These are phyloP conservation scores for Hyphopichia khmerensis DNA, from an alignment of 1,139 yeast species.

Conservation along the genomic window DNA sequence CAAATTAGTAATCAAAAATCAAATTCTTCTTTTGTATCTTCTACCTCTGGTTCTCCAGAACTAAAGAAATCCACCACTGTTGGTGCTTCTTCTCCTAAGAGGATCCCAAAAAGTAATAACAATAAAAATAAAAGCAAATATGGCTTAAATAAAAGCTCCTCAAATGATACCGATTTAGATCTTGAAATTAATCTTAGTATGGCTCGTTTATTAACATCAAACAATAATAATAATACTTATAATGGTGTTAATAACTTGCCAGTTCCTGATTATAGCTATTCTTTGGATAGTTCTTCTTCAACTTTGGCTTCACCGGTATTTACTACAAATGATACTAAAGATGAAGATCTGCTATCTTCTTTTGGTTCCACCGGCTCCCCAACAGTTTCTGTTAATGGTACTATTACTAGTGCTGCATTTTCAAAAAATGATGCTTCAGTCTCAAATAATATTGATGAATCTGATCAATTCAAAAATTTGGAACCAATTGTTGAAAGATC, in stretches of 20 bases:
- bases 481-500: slow-evolving; percentile 46
- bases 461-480: slow-evolving; percentile 21
- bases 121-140: slow-evolving; percentile 10
- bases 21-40: background rate
- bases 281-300: slow-evolving; percentile 38
- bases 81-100: slow-evolving; percentile 5
- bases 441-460: slow-evolving; percentile 5
- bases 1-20: background rate
- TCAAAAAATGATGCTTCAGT: background rate
- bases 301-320: slow-evolving; percentile 35
- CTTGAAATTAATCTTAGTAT: slow-evolving; percentile 46
- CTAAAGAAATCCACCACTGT: background rate
- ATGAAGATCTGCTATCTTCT: slow-evolving; percentile 45
- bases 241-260: too few relatives aligned
- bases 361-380: slow-evolving; percentile 22
- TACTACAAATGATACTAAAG: slow-evolving; percentile 33
- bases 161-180: slow-evolving; percentile 24
- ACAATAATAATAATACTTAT: too few relatives aligned
- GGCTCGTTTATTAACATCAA: slow-evolving; percentile 36
- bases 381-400: slow-evolving; percentile 2
- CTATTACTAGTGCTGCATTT: background rate
- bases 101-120: slow-evolving; percentile 7
- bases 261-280: slow-evolving; percentile 22
- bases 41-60: background rate
- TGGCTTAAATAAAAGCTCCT: slow-evolving; percentile 3